Percentiles rank a stretch among this genome's conserved stretches.
phyloP scores from a whole-genome alignment of 2,329 filamentous ascomycete species.

The Trichoderma oligosporum region DNA sequence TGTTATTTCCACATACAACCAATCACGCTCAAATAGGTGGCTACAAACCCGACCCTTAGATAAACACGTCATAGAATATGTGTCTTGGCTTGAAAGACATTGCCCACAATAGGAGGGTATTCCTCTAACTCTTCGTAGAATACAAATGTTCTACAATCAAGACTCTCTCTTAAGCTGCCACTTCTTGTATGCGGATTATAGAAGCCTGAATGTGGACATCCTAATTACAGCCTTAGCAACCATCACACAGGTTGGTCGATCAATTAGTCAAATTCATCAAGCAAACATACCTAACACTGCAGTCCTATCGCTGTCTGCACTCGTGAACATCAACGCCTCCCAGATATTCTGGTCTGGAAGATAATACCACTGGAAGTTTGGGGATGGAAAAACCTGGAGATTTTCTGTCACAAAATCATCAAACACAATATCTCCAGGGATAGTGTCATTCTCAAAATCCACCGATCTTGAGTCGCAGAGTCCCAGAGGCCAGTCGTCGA shows the following conservation, averaged over 20 bases:
- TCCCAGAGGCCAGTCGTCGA: background rate
- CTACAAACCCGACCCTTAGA: too few relatives aligned
- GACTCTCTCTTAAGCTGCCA: background rate
- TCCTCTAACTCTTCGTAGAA: background rate
- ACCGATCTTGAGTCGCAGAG: background rate
- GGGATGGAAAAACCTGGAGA: background rate
- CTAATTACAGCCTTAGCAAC: background rate
- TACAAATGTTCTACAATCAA: background rate
- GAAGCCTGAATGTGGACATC: background rate
- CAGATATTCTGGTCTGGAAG: background rate
- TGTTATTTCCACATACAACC: too few relatives aligned
- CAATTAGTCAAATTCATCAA: background rate
- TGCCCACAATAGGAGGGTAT: background rate
- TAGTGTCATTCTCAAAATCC: background rate
- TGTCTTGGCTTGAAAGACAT: background rate
- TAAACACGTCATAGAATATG: background rate
- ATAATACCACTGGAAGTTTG: constrained; percentile 1
- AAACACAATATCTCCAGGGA: background rate
- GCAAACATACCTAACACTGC: background rate
- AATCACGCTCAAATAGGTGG: too few relatives aligned
- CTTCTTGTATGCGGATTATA: background rate
- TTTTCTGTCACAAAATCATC: constrained; percentile 3
- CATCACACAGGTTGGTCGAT: too few relatives aligned
- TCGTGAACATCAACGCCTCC: constrained; percentile 1
- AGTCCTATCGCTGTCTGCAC: background rate